Base-by-base conservation (phyloP, 441 rosid genomes). In the Erysimum pusillum region DNA sequence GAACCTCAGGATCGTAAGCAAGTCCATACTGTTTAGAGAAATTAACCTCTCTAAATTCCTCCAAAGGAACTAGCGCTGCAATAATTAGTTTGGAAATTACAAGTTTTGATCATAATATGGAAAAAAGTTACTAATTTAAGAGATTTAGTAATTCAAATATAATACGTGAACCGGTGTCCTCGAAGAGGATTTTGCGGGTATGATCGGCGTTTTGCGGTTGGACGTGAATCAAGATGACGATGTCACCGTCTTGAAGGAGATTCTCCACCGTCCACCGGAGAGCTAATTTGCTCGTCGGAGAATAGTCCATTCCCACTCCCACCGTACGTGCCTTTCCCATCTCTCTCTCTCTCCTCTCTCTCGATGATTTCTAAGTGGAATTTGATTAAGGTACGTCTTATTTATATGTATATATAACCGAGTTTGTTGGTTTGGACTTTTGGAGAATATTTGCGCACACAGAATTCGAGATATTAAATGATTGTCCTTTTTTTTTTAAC, bases 231-330 rank as follows among this genome's bases (percentile, higher is more conserved):
- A 95, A 92, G 77, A 95, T 81, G 64, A 93, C 83, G 71, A 89
- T 86, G 79, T 95, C 97, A 14, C 96, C 97, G 28, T 82, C 76
- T 2, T 48, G 76, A 22, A 83, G 70, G 15, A 91, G 46, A 86
- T 96, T 96, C 71, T 91, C 97, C 46, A 84, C 89, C 2, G 98
- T 85, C 98, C 99, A 96, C 41, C 78, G 82, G 54, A 96, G 79
- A 14, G 99, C 98, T 51, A 85, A 83, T 78, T 63, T 80, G 87
- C 99, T 89, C 80, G 93, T 86, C 2, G 79, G 62, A 14, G 99
- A 95, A 87, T 91, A 95, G 79, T 96, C 99, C 74, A 96, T 85
- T 7, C 97, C 99, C 31, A 96, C 90, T 11, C 98, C 99, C 5
- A 93, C 85, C 75, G 89, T 91, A 58, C 95, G 83, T 3, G 76